Base-by-base conservation (phyloP, 805 yeast species). In the Yamadazyma endophytica region DNA sequence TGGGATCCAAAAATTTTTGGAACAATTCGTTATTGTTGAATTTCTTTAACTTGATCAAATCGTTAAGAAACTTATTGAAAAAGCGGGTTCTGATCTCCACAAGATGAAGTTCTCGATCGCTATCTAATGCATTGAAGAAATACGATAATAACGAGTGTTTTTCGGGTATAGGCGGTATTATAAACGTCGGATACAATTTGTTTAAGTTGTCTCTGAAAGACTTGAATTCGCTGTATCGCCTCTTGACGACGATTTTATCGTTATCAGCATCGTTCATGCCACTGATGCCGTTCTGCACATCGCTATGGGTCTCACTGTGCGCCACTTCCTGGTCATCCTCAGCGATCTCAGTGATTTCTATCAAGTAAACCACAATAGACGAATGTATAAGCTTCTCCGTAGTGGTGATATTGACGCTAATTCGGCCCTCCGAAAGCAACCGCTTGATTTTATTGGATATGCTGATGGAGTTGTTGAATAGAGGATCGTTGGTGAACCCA, bases 31-130 rank as follows among this genome's bases (percentile, higher is more conserved):
- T 67, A 9, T 52, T 40, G 16, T 53, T 46, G 5, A 75, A 42
- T 9, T 26, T 47, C 50, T 18, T 44, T 42, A 38, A 47, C 34
- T 6, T 58, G 47, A 36, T 7, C 21, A 75, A 43, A 32, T 64
- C 68, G 15, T 53, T 48, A 24, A 75, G 50, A 34, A 75, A 75
- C 33, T 55, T 55, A 31, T 58, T 58, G 35, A 75, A 60, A 30
- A 65, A 52, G 29, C 79, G 51, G 23, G 61, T 67, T 31, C 81
- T 58, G 48, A 69, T 60, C 37, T 70, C 73, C n/a, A 75, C 68
- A 27, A 65, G 54, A 27, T 47, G 44, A 6, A 53, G 33, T 37
- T 64, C 70, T 28, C 58, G 54, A 29, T 58, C 36, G 33, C 47
- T 58, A 35, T 63, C 61, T 25, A 66, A 49, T n/a, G 70, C 56